These are phyloP conservation scores for Leishmania lainsoni DNA, from an alignment of 208 protist genomes.

Conservation along the genomic window DNA sequence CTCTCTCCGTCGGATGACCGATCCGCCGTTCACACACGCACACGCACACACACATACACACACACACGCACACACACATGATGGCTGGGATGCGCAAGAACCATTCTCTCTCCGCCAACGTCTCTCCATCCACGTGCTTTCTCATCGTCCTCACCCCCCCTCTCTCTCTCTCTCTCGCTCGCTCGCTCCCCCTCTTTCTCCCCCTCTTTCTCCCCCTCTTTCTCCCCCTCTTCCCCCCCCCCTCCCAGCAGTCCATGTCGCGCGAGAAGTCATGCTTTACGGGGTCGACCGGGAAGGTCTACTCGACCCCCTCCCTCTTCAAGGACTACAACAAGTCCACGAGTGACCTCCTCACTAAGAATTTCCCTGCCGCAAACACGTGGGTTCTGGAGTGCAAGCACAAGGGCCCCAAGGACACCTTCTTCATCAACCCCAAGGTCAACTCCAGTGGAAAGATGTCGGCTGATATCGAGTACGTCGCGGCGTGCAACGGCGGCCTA, in stretches of 20 bases:
- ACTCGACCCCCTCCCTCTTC: slow-evolving; percentile 43
- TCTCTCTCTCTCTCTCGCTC: not conserved
- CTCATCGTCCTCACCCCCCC: not conserved
- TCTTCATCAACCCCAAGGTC: slow-evolving; percentile 68
- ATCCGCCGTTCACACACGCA: not conserved
- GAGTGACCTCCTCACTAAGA: slow-evolving; percentile 78
- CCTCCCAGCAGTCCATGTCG: not conserved
- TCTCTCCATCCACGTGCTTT: not conserved
- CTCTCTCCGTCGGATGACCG: not conserved
- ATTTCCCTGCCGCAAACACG: slow-evolving; percentile 42
- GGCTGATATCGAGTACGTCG: slow-evolving; percentile 66
- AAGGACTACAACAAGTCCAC: slow-evolving; percentile 86
- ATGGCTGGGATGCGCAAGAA: too few relatives aligned
- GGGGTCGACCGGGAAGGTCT: slow-evolving; percentile 18
- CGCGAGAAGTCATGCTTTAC: not conserved
- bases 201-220: not conserved
- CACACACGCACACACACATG: not conserved
- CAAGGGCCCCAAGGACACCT: slow-evolving; percentile 60
- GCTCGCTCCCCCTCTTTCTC: not conserved
- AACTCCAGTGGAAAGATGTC: slow-evolving; percentile 42
- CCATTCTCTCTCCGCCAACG: not conserved
- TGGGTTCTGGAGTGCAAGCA: slow-evolving; percentile 85
- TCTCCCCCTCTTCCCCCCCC: not conserved
- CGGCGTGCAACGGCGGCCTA: slow-evolving; percentile 43
- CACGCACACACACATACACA: too few relatives aligned